Evolutionary conservation across 1,284 basidiomycete species (phyloP), one percentile per base, ranked within the genome.

Genomic region (Cystobasidium sp.): DNA sequence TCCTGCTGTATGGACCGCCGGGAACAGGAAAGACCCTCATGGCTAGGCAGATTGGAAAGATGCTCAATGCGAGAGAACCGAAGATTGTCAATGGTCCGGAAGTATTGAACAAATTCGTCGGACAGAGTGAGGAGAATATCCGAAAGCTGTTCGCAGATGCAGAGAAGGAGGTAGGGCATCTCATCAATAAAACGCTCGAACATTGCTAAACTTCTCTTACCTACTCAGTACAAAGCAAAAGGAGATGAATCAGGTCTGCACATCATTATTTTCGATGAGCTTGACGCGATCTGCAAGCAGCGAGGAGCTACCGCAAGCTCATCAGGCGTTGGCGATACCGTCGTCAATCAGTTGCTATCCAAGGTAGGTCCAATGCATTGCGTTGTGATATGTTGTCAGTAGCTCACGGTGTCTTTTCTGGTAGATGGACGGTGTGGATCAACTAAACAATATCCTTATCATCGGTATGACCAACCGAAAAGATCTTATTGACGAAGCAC

Each of bases 1-100:
- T 99, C 76, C 87, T 99, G 62, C 87, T 99, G 0, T 93, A 91
- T 79, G 97, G 97, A 22, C 97, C 97, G 68, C 97, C 97, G 0
- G 96, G 97, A 81, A 99, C 97, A 9, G 97, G 97, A 78, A 99
- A 99, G 85, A 99, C 97, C 3, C 86, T 99, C 47, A 94, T 99
- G 86, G 97, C 97, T 5, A 87, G 97, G 58, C 97, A 99, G 85
- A 99, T 99, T 77, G 97, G 97, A 24, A 98, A 97, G 84, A 99
- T 99, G 94, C 86, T 99, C 76, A 99, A 99, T 80, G 96, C 97
- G 2, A 87, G 93, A 75, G 97, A 99, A 83, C 97, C 97, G 39
- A 99, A 99, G 84, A 89, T 99, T 75, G 97, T 99, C 76, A 99
- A 99, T 82, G 97, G 97, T 75, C 97, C 97, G 14, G 97, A 99